phyloP scores from a whole-genome alignment of 2,329 filamentous ascomycete genomes.

The Aurifilum marmelostoma region DNA sequence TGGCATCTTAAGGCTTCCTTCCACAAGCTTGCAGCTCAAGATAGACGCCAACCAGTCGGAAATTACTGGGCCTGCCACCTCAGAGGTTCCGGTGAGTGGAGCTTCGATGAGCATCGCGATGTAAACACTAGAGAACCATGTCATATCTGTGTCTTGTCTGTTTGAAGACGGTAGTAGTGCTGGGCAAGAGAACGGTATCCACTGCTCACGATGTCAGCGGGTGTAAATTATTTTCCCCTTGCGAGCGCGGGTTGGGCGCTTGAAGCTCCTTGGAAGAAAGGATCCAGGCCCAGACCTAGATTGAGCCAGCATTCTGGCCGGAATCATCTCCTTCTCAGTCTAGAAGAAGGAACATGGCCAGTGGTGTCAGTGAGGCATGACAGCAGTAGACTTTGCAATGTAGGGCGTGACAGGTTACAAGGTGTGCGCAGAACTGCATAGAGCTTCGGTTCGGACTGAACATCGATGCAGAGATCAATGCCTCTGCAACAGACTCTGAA shows the following conservation, averaged over 20 bases:
- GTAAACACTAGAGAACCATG: too few relatives aligned
- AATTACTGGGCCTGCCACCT: too few relatives aligned
- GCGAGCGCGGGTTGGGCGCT: background rate
- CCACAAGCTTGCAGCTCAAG: too few relatives aligned
- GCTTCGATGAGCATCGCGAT: too few relatives aligned
- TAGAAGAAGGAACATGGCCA: background rate
- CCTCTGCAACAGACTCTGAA: background rate
- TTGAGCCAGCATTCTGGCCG: background rate
- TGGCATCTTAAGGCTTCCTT: background rate
- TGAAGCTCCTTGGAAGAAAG: background rate
- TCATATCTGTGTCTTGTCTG: too few relatives aligned
- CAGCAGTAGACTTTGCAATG: too few relatives aligned
- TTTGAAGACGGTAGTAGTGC: too few relatives aligned
- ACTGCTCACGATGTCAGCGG: background rate
- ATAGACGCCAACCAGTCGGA: too few relatives aligned
- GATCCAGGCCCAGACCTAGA: background rate
- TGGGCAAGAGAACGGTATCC: too few relatives aligned
- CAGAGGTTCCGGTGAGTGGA: too few relatives aligned
- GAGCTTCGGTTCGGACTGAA: background rate
- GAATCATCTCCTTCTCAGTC: background rate
- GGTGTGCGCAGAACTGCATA: background rate
- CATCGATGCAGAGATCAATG: background rate
- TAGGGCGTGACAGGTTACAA: background rate
- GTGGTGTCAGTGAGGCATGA: too few relatives aligned
- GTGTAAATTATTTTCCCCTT: background rate